Base-by-base conservation (phyloP, 805 yeast species). In the Gaillardinia entomophila region DNA sequence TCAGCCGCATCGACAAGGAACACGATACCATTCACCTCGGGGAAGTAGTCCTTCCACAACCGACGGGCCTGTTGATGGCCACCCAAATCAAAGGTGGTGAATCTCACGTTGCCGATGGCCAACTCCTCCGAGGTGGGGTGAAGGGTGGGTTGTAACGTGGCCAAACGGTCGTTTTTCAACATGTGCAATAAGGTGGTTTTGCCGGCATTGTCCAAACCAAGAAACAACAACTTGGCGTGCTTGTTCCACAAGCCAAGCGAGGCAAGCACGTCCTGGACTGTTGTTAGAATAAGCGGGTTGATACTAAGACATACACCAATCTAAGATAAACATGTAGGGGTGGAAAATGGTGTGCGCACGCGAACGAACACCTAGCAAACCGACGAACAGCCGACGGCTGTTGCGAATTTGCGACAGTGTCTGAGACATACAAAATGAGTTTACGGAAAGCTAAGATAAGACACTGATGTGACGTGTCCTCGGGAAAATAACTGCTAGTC, bases 41-140 rank as follows among this genome's bases (percentile, higher is more conserved):
- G 99, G 82, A 92, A 92, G 63, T 92, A 92, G 61, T 92, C 97
- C 59, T 89, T 89, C 99, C 99, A 92, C 56, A 92, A 79, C 67
- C 98, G 87, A 68, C 99, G 89, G 31, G 99, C 97, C 67, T 90
- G 97, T 61, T 77, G 82, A 70, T 92, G 99, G 27, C 99, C 99
- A 64, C 99, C 99, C 49, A 92, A 74, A 62, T 92, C 99, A 52
- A 92, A 92, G 18, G 99, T 92, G 39, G 99, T 92, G 74, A 92
- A 92, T 60, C 90, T 82, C 41, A 90, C 94, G 48, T 84, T 82
- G 48, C 97, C 98, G 51, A 92, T 92, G 41, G 97, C 89, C 51
- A 92, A 75, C 60, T 92, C 99, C 65, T 92, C 99, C 16, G 96
- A 87, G 13, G 99, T 88, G 53, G 99, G 99, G 62, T 92, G 99